Percentiles rank a stretch among this genome's conserved stretches.
Evolutionary conservation across 2,329 filamentous ascomycete species (phyloP).

Genomic region (Chaetothyriales sp.): DNA sequence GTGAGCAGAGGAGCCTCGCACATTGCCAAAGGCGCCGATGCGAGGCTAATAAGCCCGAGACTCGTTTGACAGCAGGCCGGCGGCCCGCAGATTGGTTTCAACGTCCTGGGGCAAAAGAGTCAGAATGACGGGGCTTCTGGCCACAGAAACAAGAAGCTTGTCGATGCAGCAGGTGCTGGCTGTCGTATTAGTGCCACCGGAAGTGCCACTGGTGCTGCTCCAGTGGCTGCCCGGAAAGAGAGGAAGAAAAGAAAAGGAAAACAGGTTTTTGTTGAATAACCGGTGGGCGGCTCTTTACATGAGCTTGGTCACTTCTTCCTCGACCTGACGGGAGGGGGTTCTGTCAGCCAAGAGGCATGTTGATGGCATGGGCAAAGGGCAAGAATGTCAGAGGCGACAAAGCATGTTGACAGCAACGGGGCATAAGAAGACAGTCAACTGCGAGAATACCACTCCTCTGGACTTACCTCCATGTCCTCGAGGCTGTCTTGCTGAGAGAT

Average conservation of each 20-base stretch:
- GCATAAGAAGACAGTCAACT: background rate
- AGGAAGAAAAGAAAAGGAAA: too few species aligned
- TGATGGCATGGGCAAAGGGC: background rate
- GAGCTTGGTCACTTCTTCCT: constrained; percentile 81
- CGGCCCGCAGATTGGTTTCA: background rate
- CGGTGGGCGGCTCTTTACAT: constrained; percentile 41
- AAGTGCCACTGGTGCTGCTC: background rate
- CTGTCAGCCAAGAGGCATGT: background rate
- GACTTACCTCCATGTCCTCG: constrained; percentile 96
- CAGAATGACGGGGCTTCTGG: background rate
- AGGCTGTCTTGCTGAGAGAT: constrained; percentile 95
- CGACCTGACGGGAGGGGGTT: constrained; percentile 44
- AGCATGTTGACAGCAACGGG: background rate
- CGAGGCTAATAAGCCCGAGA: background rate
- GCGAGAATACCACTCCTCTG: background rate
- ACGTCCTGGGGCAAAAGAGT: constrained; percentile 1
- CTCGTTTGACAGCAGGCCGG: background rate
- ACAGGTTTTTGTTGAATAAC: too few species aligned
- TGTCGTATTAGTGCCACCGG: background rate
- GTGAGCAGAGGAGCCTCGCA: background rate
- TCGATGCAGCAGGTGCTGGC: background rate
- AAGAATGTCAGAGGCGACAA: background rate
- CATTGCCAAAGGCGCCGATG: background rate
- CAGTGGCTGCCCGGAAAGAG: background rate
- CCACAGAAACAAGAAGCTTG: background rate